A percentile compares a stretch with the other conserved stretches of the same genome.
Conservation (phyloP, 2,329 filamentous ascomycete species). For the Neoscytalidium dimidiatum region DNA sequence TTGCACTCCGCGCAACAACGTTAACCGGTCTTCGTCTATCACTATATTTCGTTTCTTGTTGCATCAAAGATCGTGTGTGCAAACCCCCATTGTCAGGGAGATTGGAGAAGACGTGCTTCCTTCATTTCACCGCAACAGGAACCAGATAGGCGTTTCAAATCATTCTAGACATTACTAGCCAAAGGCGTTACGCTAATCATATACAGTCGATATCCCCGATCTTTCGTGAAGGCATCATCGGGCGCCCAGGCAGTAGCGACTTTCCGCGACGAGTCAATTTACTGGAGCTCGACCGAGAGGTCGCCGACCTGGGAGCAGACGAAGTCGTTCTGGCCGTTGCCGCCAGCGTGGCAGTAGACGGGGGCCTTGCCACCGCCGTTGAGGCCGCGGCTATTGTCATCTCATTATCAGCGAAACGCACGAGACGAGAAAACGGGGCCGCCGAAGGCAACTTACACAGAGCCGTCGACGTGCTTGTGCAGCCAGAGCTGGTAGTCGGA, state of each 20-base stretch:
- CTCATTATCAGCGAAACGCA: not conserved
- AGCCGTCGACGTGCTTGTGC: slow-evolving; percentile 2
- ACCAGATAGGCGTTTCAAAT: not conserved
- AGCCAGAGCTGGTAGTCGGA: not conserved
- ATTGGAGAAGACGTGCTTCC: too few relatives aligned
- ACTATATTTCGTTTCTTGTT: too few relatives aligned
- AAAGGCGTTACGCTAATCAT: not conserved
- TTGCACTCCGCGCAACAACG: too few relatives aligned
- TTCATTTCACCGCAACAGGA: too few relatives aligned
- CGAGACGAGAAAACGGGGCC: not conserved
- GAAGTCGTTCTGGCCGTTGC: not conserved
- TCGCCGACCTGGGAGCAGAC: slow-evolving; percentile 1
- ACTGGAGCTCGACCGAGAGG: not conserved
- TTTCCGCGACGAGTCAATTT: not conserved
- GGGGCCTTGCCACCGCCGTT: not conserved
- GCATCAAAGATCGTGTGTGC: too few relatives aligned
- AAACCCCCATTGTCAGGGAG: too few relatives aligned
- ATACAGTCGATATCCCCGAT: not conserved
- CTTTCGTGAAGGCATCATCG: not conserved
- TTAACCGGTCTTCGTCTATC: too few relatives aligned
- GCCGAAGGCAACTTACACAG: not conserved
- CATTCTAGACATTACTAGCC: not conserved
- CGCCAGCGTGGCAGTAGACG: slow-evolving; percentile 5
- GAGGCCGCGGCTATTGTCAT: not conserved
- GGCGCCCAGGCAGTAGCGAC: not conserved